Evolutionary conservation across 2,329 filamentous ascomycete species (phyloP).

Genomic region (Penicillium sp.): DNA sequence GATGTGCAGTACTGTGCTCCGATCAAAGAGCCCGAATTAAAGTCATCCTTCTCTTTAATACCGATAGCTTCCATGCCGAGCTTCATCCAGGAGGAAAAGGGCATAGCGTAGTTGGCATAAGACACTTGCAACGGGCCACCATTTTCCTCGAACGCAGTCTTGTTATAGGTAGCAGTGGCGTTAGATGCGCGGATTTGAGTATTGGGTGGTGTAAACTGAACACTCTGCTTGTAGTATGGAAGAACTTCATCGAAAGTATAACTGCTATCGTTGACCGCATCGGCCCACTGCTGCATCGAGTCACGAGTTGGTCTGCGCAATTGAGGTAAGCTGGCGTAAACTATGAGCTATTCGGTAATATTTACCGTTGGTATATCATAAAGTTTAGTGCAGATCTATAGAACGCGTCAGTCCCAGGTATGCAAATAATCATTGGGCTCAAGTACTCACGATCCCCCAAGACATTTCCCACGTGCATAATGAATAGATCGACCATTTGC

Average conservation of each 20-base stretch:
- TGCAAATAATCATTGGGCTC: too few relatives aligned
- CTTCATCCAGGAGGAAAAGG: slow-evolving; percentile 40
- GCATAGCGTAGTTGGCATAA: slow-evolving; percentile 40
- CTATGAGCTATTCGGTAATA: background rate
- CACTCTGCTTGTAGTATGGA: slow-evolving; percentile 27
- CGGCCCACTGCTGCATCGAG: slow-evolving; percentile 27
- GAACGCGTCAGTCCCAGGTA: background rate
- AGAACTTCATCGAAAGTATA: slow-evolving; percentile 26
- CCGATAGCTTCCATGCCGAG: slow-evolving; percentile 42
- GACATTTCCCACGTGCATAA: slow-evolving; percentile 27
- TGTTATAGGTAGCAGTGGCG: slow-evolving; percentile 21
- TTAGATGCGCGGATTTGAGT: slow-evolving; percentile 20
- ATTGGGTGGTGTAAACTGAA: slow-evolving; percentile 26
- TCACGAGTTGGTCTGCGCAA: slow-evolving; percentile 16
- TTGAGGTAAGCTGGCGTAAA: background rate
- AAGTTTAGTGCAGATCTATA: slow-evolving; percentile 27
- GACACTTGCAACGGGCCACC: slow-evolving; percentile 41
- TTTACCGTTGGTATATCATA: slow-evolving; percentile 30
- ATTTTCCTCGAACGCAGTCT: slow-evolving; percentile 24
- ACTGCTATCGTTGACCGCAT: slow-evolving; percentile 25
- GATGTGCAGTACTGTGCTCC: slow-evolving; percentile 40
- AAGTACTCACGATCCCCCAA: slow-evolving; percentile 25
- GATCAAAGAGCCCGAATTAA: slow-evolving; percentile 42
- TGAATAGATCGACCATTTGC: slow-evolving; percentile 24
- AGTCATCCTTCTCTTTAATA: slow-evolving; percentile 34